Conservation (phyloP, 1,284 basidiomycete species). For the Malassezia obtusa region DNA sequence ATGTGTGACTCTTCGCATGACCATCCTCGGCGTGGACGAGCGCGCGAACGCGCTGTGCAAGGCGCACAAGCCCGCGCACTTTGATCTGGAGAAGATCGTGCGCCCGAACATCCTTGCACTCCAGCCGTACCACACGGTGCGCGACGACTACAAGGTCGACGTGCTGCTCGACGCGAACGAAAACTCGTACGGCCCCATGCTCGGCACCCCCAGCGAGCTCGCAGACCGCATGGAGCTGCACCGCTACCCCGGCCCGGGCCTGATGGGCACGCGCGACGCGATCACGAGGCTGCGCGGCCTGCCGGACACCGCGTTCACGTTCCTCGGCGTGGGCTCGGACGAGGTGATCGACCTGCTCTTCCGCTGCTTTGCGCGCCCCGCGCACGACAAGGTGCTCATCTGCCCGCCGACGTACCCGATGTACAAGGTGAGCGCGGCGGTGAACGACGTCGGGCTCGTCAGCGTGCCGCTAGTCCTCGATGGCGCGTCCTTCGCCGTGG, state of each 20-base stretch:
- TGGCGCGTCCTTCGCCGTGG: slow-evolving; percentile 65
- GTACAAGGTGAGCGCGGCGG: slow-evolving; percentile 87
- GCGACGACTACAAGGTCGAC: slow-evolving; percentile 87
- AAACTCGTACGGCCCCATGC: slow-evolving; percentile 71
- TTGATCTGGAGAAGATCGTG: slow-evolving; percentile 54
- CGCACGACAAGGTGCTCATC: slow-evolving; percentile 59
- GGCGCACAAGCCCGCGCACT: slow-evolving; percentile 47
- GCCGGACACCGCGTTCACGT: slow-evolving; percentile 56
- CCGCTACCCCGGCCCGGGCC: slow-evolving; percentile 76
- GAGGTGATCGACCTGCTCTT: slow-evolving; percentile 93
- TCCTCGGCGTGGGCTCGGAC: slow-evolving; percentile 92
- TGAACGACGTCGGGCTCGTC: slow-evolving; percentile 81
- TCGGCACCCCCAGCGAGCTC: not conserved
- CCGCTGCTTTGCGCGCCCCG: slow-evolving; percentile 75
- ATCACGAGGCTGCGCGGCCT: slow-evolving; percentile 57
- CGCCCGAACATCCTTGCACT: slow-evolving; percentile 86
- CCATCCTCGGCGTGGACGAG: slow-evolving; percentile 8
- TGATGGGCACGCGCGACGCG: slow-evolving; percentile 66
- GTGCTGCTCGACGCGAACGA: slow-evolving; percentile 98
- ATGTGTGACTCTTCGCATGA: slow-evolving; percentile 1
- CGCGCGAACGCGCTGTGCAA: slow-evolving; percentile 9
- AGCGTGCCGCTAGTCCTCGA: slow-evolving; percentile 69
- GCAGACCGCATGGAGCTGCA: slow-evolving; percentile 53
- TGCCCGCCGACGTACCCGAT: slow-evolving; percentile 93
- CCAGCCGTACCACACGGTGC: slow-evolving; percentile 85